Evolutionary conservation across 2,329 filamentous ascomycete genomes (phyloP).

Genomic region (Pleoardoris graminearum): DNA sequence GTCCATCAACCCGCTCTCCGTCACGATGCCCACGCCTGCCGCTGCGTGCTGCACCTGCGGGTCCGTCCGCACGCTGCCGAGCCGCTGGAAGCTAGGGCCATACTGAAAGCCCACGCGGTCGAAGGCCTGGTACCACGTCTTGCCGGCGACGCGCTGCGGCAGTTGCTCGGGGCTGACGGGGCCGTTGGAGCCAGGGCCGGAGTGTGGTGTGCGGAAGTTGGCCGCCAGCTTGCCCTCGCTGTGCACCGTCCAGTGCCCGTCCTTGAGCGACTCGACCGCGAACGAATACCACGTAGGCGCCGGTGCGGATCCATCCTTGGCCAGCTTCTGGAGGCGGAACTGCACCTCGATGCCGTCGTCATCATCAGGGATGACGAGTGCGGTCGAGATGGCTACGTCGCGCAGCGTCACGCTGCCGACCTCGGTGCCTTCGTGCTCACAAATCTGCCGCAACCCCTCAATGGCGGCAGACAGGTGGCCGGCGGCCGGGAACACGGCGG

Average conservation of each 20-base stretch:
- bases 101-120: slow-evolving; percentile 11
- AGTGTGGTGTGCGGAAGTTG: too few relatives aligned
- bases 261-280: too few relatives aligned
- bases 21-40: not conserved
- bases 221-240: too few relatives aligned
- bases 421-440: not conserved
- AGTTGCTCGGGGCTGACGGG: not conserved
- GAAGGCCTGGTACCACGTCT: slow-evolving; percentile 13
- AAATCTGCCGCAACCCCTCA: not conserved
- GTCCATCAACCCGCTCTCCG: slow-evolving; percentile 11
- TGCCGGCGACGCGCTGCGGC: not conserved
- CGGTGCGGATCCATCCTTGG: too few relatives aligned
- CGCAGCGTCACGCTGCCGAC: slow-evolving; percentile 7
- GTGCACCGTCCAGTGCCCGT: too few relatives aligned
- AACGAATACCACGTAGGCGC: too few relatives aligned
- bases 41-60: not conserved
- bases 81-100: slow-evolving; percentile 13
- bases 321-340: not conserved
- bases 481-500: slow-evolving; percentile 28
- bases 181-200: too few relatives aligned
- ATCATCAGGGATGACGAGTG: slow-evolving; percentile 12
- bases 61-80: not conserved
- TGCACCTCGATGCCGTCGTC: slow-evolving; percentile 9
- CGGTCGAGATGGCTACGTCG: slow-evolving; percentile 13
- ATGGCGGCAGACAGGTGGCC: not conserved